These are phyloP conservation scores for Blastomyces parvus DNA, from an alignment of 2,329 filamentous ascomycete genomes.

Conservation along the genomic window DNA sequence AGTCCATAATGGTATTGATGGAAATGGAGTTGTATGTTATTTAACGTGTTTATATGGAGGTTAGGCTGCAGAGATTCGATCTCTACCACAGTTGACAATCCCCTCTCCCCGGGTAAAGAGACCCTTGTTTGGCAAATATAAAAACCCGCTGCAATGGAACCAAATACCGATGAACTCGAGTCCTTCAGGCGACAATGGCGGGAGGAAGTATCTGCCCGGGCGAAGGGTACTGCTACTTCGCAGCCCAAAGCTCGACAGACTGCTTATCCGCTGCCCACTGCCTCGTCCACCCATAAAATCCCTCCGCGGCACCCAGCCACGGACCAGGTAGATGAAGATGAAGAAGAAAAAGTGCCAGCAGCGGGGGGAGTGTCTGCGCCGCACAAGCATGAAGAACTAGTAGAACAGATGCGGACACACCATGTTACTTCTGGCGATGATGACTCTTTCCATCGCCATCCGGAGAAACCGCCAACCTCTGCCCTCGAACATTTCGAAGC, in stretches of 20 bases:
- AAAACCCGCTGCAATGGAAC: background rate
- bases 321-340: conserved; percentile 32
- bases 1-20: background rate
- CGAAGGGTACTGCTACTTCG: background rate
- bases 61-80: background rate
- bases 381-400: conserved; percentile 24
- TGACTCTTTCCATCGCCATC: conserved; percentile 29
- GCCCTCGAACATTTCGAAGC: conserved; percentile 89
- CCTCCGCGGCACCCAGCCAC: conserved; percentile 30
- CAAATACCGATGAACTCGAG: conserved; percentile 54
- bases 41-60: background rate
- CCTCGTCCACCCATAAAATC: conserved; percentile 25
- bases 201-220: conserved; percentile 58
- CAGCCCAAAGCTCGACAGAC: conserved; percentile 8
- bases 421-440: conserved; percentile 28
- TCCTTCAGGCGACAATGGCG: conserved; percentile 79
- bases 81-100: background rate
- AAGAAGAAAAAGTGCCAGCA: conserved; percentile 29
- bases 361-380: conserved; percentile 14
- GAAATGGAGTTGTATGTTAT: background rate
- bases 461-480: conserved; percentile 50
- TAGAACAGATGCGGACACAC: conserved; percentile 30
- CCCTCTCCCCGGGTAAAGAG: background rate
- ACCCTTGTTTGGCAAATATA: background rate
- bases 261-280: conserved; percentile 10